Evolutionary conservation across 2,329 filamentous ascomycete species (phyloP), one percentile per base, ranked within the genome.

Genomic region (Biscogniauxia marginata): DNA sequence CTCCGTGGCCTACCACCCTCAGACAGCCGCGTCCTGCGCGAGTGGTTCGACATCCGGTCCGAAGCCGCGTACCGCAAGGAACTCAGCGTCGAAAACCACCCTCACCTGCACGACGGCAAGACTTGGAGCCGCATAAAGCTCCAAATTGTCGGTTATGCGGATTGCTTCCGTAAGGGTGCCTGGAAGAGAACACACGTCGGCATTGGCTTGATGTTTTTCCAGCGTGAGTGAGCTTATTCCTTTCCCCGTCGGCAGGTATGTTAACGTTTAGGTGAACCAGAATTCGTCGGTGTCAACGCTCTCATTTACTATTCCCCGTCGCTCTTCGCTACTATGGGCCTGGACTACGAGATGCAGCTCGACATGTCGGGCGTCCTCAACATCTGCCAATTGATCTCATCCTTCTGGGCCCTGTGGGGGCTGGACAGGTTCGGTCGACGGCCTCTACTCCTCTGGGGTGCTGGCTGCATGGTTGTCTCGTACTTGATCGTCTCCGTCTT

Each of bases 191-290:
- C 72, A 0, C 59, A 67, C 48, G 73, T 84, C 18, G 83, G 80
- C 20, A 69, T 78, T 6, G 74, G 76, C 0, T 64, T 85, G 13
- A 80, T 81, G 74, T 84, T 85, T 64, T 85, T 84, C 65, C 82
- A 85, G 54, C 81, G 21, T 20, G 45, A 46, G 45, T 46, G 5
- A 5, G 16, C 11, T n/a, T 6, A 7, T 8, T 20, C 44, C 13
- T 46, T 20, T 20, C n/a, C 3, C 13, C 44, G 8, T 21, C 4
- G 16, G 13, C 43, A 45, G 7, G 16, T 18, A 16, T 47, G 19
- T 20, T 54, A 21, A 47, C 16, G 11, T 8, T 7, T 7, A 30
- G 3, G 16, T 24, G 44, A 3, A 46, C 43, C 16, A 48, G 9
- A 60, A 59, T 79, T 81, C 47, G 71, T 75, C 4, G 79, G 78